Conservation (phyloP, 2,329 filamentous ascomycete genomes). For the Ophiosphaerella korrae region DNA sequence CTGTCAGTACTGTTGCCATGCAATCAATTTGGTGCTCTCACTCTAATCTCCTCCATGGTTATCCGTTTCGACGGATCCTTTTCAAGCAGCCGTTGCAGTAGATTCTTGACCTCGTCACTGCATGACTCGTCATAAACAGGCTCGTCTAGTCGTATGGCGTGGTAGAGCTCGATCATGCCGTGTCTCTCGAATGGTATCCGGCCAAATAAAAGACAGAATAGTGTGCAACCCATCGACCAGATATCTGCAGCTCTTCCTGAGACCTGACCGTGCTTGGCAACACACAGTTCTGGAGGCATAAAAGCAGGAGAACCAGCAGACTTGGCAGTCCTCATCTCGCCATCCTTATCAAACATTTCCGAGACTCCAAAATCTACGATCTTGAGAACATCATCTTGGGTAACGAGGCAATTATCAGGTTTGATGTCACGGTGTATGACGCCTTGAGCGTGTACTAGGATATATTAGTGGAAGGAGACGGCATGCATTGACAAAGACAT, state of each 20-base stretch:
- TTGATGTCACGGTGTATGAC: conserved; percentile 98
- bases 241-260: conserved; percentile 91
- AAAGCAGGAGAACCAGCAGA: conserved; percentile 95
- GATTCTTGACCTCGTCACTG: conserved; percentile 71
- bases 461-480: conserved; percentile 18
- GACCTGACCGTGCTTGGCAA: conserved; percentile 82
- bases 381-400: conserved; percentile 90
- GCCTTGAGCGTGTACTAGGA: conserved; percentile 83
- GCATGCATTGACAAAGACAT: conserved; percentile 44
- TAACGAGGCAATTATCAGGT: conserved; percentile 91
- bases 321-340: conserved; percentile 88
- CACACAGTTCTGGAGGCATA: conserved; percentile 88
- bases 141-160: conserved; percentile 78
- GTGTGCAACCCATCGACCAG: conserved; percentile 96
- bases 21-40: conserved; percentile 52
- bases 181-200: conserved; percentile 82
- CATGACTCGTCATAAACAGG: conserved; percentile 66
- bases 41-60: conserved; percentile 78
- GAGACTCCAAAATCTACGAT: conserved; percentile 99
- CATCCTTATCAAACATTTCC: conserved; percentile 93
- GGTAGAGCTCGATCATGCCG: conserved; percentile 83
- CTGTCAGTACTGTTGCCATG: conserved; percentile 13
- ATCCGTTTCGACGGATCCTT: conserved; percentile 87
- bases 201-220: conserved; percentile 92
- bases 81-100: conserved; percentile 76